phyloP scores from a whole-genome alignment of 139 green algal species.

The Tetradesmus obliquus region DNA sequence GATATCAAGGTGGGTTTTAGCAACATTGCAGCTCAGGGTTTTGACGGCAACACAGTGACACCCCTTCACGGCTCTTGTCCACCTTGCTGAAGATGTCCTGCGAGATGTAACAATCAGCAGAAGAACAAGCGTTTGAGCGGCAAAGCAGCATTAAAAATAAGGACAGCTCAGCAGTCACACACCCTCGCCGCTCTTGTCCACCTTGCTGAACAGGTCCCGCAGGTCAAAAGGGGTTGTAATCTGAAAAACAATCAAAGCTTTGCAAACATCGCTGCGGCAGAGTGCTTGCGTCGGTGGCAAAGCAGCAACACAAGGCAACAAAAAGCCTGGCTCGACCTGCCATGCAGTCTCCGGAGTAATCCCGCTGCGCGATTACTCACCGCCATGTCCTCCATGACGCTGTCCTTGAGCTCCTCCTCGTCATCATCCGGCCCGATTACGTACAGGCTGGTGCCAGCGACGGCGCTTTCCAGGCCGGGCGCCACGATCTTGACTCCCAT shows the following conservation, averaged over 20 bases:
- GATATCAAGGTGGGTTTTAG: too few relatives aligned
- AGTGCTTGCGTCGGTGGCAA: too few relatives aligned
- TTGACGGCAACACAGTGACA: too few relatives aligned
- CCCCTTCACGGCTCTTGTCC: slow-evolving; percentile 79
- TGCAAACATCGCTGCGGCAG: too few relatives aligned
- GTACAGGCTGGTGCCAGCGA: slow-evolving; percentile 92
- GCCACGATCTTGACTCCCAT: slow-evolving; percentile 97
- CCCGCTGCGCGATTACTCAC: slow-evolving; percentile 28
- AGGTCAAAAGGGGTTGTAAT: too few relatives aligned
- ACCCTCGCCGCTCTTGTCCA: slow-evolving; percentile 91
- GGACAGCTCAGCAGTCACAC: too few relatives aligned
- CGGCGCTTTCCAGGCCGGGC: slow-evolving; percentile 90
- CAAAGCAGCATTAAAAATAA: too few relatives aligned
- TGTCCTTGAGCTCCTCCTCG: slow-evolving; percentile 93
- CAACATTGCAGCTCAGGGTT: background rate
- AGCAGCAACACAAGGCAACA: too few relatives aligned
- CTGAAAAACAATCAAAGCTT: too few relatives aligned
- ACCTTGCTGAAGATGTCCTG: slow-evolving; percentile 85
- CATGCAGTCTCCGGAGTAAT: too few relatives aligned
- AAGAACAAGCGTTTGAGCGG: background rate
- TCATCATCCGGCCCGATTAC: slow-evolving; percentile 89
- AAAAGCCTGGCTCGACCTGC: too few relatives aligned
- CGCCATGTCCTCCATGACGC: slow-evolving; percentile 96
- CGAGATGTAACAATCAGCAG: too few relatives aligned
- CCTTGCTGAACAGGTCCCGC: slow-evolving; percentile 85